These are phyloP conservation scores for Trapa bicornis DNA, from an alignment of 345 rosid species.

Conservation along the genomic window DNA sequence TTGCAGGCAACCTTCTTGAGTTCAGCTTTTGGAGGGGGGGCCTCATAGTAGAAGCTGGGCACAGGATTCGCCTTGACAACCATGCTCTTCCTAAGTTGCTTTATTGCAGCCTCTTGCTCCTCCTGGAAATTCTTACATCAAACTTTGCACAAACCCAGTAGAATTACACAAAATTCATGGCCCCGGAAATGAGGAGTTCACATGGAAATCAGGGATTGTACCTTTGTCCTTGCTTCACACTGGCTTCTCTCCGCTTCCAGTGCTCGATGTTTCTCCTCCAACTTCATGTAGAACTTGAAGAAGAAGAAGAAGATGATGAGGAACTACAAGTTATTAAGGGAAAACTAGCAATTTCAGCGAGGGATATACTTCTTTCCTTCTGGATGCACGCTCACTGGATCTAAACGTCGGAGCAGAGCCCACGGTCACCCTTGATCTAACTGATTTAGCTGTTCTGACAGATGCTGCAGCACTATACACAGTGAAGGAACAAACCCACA, in stretches of 20 bases:
- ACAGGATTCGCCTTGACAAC: constrained; percentile 78
- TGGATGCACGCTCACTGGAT: constrained; percentile 69
- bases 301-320: constrained; percentile 9
- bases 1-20: constrained; percentile 58
- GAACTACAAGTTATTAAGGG: constrained; percentile 1
- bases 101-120: constrained; percentile 90
- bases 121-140: constrained; percentile 32
- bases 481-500: constrained; percentile 43
- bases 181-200: not conserved
- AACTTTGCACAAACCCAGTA: not conserved
- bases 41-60: constrained; percentile 85
- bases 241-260: constrained; percentile 68
- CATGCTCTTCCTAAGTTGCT: constrained; percentile 79
- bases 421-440: constrained; percentile 48
- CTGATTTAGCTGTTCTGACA: constrained; percentile 23
- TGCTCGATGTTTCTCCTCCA: constrained; percentile 73
- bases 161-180: not conserved
- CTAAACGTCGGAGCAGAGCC: constrained; percentile 87
- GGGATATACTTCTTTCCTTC: constrained; percentile 62
- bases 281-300: constrained; percentile 59
- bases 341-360: not conserved
- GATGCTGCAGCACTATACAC: constrained; percentile 54
- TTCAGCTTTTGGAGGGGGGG: constrained; percentile 72
- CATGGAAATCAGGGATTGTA: constrained; percentile 5
- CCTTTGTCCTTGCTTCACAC: constrained; percentile 73